phyloP scores from a whole-genome alignment of 345 rosid genomes.

The Chamaenerion angustifolium region DNA sequence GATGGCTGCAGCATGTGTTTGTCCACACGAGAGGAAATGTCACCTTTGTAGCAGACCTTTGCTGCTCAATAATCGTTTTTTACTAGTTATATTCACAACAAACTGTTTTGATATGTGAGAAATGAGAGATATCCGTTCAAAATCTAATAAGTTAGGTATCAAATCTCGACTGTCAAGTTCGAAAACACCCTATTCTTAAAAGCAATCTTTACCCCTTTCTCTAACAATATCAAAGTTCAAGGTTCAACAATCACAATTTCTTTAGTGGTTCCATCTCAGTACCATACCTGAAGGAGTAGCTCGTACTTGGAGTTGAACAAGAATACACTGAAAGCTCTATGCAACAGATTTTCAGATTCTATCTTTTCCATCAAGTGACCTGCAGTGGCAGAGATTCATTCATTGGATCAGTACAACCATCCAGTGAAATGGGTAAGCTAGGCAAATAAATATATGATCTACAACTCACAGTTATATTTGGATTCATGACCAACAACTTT shows the following conservation, averaged over 20 bases:
- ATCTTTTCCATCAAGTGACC: constrained; percentile 98
- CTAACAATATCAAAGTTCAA: too few relatives aligned
- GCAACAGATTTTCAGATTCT: constrained; percentile 58
- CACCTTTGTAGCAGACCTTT: constrained; percentile 89
- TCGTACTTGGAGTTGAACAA: constrained; percentile 87
- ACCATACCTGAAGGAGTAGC: constrained; percentile 85
- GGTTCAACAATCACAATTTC: background rate
- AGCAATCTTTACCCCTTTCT: too few relatives aligned
- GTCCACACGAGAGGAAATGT: constrained; percentile 99
- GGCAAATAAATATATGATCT: background rate
- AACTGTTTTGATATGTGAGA: too few relatives aligned
- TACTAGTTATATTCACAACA: too few relatives aligned
- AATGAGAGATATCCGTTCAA: too few relatives aligned
- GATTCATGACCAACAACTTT: constrained; percentile 68
- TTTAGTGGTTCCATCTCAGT: background rate
- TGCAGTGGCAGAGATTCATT: constrained; percentile 16
- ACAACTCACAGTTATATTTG: constrained; percentile 71
- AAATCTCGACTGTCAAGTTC: too few relatives aligned
- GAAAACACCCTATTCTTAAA: too few relatives aligned
- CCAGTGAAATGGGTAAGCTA: background rate
- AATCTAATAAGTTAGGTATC: too few relatives aligned
- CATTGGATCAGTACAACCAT: background rate
- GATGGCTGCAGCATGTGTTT: constrained; percentile 98
- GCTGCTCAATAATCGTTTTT: constrained; percentile 26
- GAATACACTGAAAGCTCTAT: constrained; percentile 96